Evolutionary conservation across 495 filamentous ascomycete species (phyloP).

Genomic region (Penicillium odoratum): DNA sequence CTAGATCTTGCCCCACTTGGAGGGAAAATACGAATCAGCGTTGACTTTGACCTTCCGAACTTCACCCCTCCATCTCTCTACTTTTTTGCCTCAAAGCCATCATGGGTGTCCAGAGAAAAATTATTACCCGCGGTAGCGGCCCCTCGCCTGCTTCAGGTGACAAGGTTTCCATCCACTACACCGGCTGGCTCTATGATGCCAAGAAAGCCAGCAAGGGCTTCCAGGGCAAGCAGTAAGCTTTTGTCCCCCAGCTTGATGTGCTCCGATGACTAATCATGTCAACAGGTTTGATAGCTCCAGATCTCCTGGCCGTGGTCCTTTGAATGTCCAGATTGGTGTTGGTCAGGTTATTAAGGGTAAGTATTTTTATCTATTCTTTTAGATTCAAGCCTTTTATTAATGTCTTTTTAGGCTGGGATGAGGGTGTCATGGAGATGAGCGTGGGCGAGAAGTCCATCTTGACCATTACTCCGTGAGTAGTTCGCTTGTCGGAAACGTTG

Average conservation of each 20-base stretch:
- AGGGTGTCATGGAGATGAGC: conserved; percentile 76
- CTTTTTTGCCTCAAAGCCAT: conserved; percentile 7
- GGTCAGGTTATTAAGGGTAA: conserved; percentile 77
- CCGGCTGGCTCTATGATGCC: conserved; percentile 75
- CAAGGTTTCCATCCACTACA: conserved; percentile 80
- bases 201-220: conserved; percentile 43
- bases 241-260: neutral
- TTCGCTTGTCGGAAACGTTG: neutral
- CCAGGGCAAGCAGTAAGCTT: conserved; percentile 51
- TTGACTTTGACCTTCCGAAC: conserved; percentile 3
- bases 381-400: conserved; percentile 1
- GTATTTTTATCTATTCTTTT: conserved; percentile 15
- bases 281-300: conserved; percentile 77
- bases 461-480: conserved; percentile 73
- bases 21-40: conserved; percentile 2
- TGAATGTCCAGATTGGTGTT: conserved; percentile 67
- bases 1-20: neutral
- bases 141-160: conserved; percentile 61
- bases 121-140: conserved; percentile 50
- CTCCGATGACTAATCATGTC: neutral
- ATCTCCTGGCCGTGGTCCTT: conserved; percentile 54
- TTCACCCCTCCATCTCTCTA: neutral
- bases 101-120: conserved; percentile 57
- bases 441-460: conserved; percentile 80
- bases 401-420: conserved; percentile 70